Evolutionary conservation across 306 rosid species (phyloP).

Genomic region (Acacia crassicarpa): DNA sequence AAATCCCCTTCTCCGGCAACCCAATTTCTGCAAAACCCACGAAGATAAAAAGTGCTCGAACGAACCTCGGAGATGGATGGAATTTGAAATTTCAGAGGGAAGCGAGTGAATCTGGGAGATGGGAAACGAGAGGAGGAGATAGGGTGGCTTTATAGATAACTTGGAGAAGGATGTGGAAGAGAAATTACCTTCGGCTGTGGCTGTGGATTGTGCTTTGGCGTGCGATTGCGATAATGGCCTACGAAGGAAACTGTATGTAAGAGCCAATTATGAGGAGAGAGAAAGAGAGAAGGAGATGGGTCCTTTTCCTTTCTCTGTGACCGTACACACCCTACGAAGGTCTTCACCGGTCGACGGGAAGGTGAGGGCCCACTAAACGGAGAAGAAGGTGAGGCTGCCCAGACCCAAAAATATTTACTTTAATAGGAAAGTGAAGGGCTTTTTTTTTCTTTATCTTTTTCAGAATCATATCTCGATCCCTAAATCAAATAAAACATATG

Average conservation of each 20-base stretch:
- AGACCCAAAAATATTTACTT: neutral
- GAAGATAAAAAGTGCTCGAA: neutral
- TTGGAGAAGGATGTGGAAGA: neutral
- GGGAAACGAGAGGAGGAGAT: neutral
- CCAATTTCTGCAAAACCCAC: constrained; percentile 3
- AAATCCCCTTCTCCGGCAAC: neutral
- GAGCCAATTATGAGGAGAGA: constrained; percentile 9
- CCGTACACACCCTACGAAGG: neutral
- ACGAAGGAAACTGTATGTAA: neutral
- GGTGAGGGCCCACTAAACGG: neutral
- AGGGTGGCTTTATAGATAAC: constrained; percentile 33
- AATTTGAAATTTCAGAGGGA: neutral
- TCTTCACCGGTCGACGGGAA: neutral
- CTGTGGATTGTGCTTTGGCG: constrained; percentile 31
- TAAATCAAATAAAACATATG: no score
- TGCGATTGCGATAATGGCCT: constrained; percentile 26
- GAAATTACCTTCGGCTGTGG: constrained; percentile 14
- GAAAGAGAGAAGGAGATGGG: neutral
- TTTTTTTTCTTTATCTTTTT: no score
- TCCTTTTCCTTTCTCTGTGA: neutral
- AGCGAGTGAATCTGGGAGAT: neutral
- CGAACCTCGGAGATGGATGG: neutral
- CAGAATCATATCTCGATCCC: no score
- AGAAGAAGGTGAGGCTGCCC: neutral
- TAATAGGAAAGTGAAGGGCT: neutral